A percentile compares a stretch with the other conserved stretches of the same genome.
These are phyloP conservation scores for Inga leiocalycina DNA, from an alignment of 306 rosid species.

Conservation along the genomic window DNA sequence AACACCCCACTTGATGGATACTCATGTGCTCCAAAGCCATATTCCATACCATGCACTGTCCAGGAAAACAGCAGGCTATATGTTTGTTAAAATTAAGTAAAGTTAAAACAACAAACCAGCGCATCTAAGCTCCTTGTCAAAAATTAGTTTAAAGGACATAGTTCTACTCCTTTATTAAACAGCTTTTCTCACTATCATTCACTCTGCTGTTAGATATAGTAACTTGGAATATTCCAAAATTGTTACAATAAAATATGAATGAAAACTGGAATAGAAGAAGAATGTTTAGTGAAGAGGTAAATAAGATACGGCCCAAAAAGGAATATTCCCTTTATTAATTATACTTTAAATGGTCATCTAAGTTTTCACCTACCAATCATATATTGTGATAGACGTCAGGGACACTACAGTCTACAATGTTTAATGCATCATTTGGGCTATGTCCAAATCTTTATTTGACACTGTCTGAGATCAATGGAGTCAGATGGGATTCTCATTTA, in stretches of 20 bases:
- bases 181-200: not conserved
- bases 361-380: not conserved
- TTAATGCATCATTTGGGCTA: not conserved
- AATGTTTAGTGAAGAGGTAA: not conserved
- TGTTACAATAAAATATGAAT: slow-evolving; percentile 17
- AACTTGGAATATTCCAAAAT: not conserved
- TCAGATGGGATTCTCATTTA: not conserved
- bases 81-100: slow-evolving; percentile 10
- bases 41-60: slow-evolving; percentile 88
- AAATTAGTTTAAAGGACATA: not conserved
- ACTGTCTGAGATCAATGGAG: not conserved
- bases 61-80: slow-evolving; percentile 39
- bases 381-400: not conserved
- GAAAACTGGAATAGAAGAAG: not conserved
- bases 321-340: not conserved
- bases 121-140: slow-evolving; percentile 3
- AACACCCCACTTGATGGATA: slow-evolving; percentile 90
- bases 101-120: slow-evolving; percentile 23
- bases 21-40: slow-evolving; percentile 96
- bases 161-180: not conserved
- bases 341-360: slow-evolving; percentile 6
- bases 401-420: not conserved
- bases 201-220: not conserved
- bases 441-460: slow-evolving; percentile 7
- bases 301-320: not conserved